phyloP scores from a whole-genome alignment of 2,329 filamentous ascomycete species.

The Cadophora luteo-olivacea region DNA sequence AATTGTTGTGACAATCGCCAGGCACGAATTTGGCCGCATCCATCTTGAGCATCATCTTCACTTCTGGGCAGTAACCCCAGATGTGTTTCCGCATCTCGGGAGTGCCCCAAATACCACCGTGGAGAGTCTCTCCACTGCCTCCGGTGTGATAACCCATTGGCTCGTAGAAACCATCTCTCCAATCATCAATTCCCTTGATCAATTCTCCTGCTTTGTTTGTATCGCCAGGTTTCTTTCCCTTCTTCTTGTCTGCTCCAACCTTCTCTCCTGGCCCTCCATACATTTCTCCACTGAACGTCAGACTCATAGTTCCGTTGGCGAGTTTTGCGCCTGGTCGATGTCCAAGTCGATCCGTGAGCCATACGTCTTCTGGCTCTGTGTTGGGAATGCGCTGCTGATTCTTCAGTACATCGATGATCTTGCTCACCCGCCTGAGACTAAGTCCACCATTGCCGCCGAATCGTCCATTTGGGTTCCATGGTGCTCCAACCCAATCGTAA shows the following conservation, averaged over 20 bases:
- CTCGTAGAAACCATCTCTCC: slow-evolving; percentile 59
- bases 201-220: slow-evolving; percentile 37
- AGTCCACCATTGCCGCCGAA: slow-evolving; percentile 46
- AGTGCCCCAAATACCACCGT: slow-evolving; percentile 56
- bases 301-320: slow-evolving; percentile 57
- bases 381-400: slow-evolving; percentile 53
- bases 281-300: slow-evolving; percentile 59
- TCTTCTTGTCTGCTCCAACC: slow-evolving; percentile 34
- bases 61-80: slow-evolving; percentile 63
- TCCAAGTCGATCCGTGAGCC: slow-evolving; percentile 60
- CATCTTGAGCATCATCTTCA: slow-evolving; percentile 64
- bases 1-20: slow-evolving; percentile 52
- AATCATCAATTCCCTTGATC: slow-evolving; percentile 55
- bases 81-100: slow-evolving; percentile 56
- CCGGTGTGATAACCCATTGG: slow-evolving; percentile 66
- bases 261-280: slow-evolving; percentile 47
- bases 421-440: slow-evolving; percentile 58
- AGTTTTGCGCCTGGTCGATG: slow-evolving; percentile 55
- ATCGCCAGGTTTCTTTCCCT: slow-evolving; percentile 33
- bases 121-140: slow-evolving; percentile 53
- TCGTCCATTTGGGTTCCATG: slow-evolving; percentile 42
- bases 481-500: slow-evolving; percentile 47
- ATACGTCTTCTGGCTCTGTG: slow-evolving; percentile 61
- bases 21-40: slow-evolving; percentile 58
- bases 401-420: slow-evolving; percentile 58